phyloP scores from a whole-genome alignment of 2,329 filamentous ascomycete genomes.

The Penicillium sp. region DNA sequence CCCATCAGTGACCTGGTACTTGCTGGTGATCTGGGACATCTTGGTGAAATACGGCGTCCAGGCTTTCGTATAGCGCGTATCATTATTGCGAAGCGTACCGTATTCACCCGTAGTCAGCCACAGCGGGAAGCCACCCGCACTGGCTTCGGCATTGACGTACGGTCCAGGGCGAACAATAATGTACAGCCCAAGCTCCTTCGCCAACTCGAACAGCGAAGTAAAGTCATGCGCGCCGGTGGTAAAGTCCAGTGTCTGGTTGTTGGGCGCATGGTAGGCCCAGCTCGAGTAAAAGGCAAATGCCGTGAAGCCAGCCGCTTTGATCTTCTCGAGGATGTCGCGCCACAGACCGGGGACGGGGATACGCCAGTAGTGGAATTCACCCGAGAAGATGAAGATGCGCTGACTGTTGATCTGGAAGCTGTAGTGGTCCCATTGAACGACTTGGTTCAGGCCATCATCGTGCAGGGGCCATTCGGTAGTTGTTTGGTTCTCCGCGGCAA shows the following conservation, averaged over 20 bases:
- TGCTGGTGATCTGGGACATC: slow-evolving; percentile 33
- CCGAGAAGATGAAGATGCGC: slow-evolving; percentile 55
- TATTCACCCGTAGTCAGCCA: slow-evolving; percentile 62
- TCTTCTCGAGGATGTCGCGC: slow-evolving; percentile 55
- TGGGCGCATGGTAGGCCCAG: slow-evolving; percentile 54
- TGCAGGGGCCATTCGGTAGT: slow-evolving; percentile 50
- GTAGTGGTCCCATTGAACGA: slow-evolving; percentile 57
- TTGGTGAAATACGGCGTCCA: slow-evolving; percentile 36
- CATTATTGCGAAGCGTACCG: slow-evolving; percentile 36
- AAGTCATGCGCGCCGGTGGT: slow-evolving; percentile 57
- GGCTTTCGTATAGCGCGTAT: slow-evolving; percentile 34
- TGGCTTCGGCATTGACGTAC: slow-evolving; percentile 66
- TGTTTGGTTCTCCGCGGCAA: slow-evolving; percentile 8
- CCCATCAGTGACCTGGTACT: slow-evolving; percentile 34
- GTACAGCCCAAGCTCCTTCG: slow-evolving; percentile 58
- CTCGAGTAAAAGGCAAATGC: slow-evolving; percentile 52
- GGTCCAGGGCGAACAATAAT: slow-evolving; percentile 61
- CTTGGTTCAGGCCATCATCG: slow-evolving; percentile 49
- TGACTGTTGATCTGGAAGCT: slow-evolving; percentile 56
- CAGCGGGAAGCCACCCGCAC: slow-evolving; percentile 62
- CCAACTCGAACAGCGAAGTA: slow-evolving; percentile 54
- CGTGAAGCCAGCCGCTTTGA: slow-evolving; percentile 55
- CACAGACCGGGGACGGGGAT: slow-evolving; percentile 55
- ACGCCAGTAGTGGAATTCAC: slow-evolving; percentile 58
- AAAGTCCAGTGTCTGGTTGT: slow-evolving; percentile 52